Base-by-base conservation (phyloP, 495 filamentous ascomycete species). In the Neurospora pannonica region DNA sequence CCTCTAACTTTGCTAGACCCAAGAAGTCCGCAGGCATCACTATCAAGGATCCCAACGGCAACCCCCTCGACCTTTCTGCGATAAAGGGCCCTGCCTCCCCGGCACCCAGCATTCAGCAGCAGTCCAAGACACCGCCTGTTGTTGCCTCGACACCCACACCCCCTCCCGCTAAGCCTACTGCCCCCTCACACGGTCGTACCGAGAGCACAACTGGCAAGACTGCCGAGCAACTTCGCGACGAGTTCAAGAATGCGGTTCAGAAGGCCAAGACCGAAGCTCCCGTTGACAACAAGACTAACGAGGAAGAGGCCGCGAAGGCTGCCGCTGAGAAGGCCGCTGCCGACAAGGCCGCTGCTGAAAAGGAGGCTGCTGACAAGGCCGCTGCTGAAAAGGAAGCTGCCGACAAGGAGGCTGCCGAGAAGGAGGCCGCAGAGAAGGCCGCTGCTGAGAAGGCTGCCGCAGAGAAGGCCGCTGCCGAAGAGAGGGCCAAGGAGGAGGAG, bases 1-100 rank as follows among this genome's bases (percentile, higher is more conserved):
- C 91, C 46, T 87, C 89, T 43, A 87, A 86, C 69, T 90, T 88
- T 70, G 77, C 88, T 86, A 73, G 83, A 85, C 85, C 87, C 28
- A 92, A 89, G 80, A 92, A 90, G 82, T 92, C 86, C 76, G 86
- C 90, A 3, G 87, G 85, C 0, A 90, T 97, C 70, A 85, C 89
- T 46, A 97, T 98, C 84, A 95, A 92, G 84, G 90, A 93, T 75
- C 85, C 92, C 2, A 86, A 89, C 60, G 94, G 92, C 72, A 92
- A 93, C 70, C 76, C 82, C 2, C 72, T 89, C 17, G 85, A 88
- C 73, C 70, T 88, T 13, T 78, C 69, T 19, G 31, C 80, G 17
- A 71, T 83, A 5, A 86, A 85, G 73, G 76, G 78, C 17, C 82
- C 84, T 3, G 79, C 81, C 4, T 88, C 87, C 8, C 85, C 86